Evolutionary conservation across 192 early-diverging fungal genomes (phyloP), one percentile per base, ranked within the genome.

Genomic region (Coemansia sp.): DNA sequence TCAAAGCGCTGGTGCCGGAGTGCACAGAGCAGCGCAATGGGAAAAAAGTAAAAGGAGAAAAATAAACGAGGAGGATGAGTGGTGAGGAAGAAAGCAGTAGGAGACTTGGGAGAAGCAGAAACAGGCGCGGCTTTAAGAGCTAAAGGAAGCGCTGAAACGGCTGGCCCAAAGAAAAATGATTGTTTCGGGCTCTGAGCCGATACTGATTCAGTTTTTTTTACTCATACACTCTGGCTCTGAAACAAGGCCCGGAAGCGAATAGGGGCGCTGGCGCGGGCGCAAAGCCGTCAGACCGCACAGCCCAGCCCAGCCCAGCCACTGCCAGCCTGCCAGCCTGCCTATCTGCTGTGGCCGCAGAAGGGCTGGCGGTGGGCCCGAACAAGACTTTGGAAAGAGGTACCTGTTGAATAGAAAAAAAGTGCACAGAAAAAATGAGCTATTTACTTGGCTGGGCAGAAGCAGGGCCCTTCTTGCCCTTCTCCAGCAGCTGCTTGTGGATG

Each of bases 401-500:
- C 4, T 13, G 16, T 55, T 45, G 20, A 45, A n/a, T 36, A 56
- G 1, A 56, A 22, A 23, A 58, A 45, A 42, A 39, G 14, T 45
- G 8, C n/a, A 58, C 25, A 39, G 22, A 20, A 36, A 45, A 58
- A 45, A 45, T n/a, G n/a, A 45, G 23, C 25, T 60, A 60, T 60
- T 42, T 42, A 55, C 39, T 64, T 13, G 52, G 50, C 42, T 55
- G 16, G 73, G 20, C 32, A 1, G 54, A 28, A 34, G 49, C 49
- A 19, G 49, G 22, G 2, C 18, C 22, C 58, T 80, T 80, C 49
- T 80, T 80, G 64, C 77, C 68, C 68, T 82, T 82, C 61, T 75
- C 79, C 56, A 82, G 53, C 32, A 82, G 62, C 70, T 76, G 74
- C 65, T 82, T 82, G 48, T 82, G 79, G 45, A 82, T 82, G 46